phyloP scores from a whole-genome alignment of 192 early-diverging fungal species.

The Jimgerdemannia flammicorona region DNA sequence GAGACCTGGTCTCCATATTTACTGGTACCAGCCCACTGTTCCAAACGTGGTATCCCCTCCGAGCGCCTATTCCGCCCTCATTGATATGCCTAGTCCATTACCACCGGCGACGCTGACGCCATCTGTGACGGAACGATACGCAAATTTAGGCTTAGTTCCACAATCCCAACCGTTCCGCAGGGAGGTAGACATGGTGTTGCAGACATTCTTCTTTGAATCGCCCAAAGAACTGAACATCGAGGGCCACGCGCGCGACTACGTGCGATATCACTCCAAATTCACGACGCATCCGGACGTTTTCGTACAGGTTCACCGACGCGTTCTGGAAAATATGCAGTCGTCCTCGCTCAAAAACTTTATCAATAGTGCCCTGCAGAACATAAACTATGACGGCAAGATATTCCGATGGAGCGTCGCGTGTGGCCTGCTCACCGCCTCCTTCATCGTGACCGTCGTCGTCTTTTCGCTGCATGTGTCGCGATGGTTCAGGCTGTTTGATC shows the following conservation, averaged over 20 bases:
- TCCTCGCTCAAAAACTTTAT: constrained; percentile 19
- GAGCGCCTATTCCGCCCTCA: background rate
- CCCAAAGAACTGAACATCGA: constrained; percentile 22
- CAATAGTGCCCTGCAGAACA: constrained; percentile 20
- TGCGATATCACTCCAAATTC: constrained; percentile 1
- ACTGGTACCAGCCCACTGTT: background rate
- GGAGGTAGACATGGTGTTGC: constrained; percentile 19
- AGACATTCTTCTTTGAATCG: constrained; percentile 21
- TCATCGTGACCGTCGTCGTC: constrained; percentile 4
- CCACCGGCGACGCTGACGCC: background rate
- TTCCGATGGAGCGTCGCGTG: constrained; percentile 13
- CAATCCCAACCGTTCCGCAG: constrained; percentile 16
- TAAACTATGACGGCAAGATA: constrained; percentile 13
- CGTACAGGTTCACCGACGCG: constrained; percentile 5
- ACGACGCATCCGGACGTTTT: constrained; percentile 19
- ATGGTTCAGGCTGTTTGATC: constrained; percentile 8
- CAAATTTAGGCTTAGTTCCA: constrained; percentile 7
- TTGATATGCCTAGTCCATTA: background rate
- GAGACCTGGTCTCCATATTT: constrained; percentile 1
- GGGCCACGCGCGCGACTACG: constrained; percentile 7
- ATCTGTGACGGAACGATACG: background rate
- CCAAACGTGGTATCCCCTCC: background rate
- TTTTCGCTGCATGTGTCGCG: constrained; percentile 8
- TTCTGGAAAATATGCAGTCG: constrained; percentile 7
- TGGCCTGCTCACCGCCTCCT: constrained; percentile 15